These are phyloP conservation scores for Xylariaceae sp. DNA, from an alignment of 2,329 filamentous ascomycete genomes.

Conservation along the genomic window DNA sequence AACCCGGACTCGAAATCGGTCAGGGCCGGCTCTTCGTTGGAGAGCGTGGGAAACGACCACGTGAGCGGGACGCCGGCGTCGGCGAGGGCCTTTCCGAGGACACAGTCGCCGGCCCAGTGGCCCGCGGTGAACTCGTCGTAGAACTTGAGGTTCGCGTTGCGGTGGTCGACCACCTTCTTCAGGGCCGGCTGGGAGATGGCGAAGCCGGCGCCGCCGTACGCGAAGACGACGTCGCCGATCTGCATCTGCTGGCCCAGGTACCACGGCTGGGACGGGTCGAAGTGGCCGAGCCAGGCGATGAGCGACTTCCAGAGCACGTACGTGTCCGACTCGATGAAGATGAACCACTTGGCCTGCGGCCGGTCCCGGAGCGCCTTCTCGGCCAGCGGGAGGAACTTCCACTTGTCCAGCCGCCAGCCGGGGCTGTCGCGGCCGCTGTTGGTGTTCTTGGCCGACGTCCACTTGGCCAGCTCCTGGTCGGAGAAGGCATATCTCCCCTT, in stretches of 20 bases:
- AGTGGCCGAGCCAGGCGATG: conserved; percentile 45
- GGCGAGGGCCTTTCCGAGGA: conserved; percentile 41
- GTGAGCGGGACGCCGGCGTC: conserved; percentile 41
- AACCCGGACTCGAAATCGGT: conserved; percentile 40
- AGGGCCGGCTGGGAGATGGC: conserved; percentile 46
- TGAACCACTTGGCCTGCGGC: conserved; percentile 50
- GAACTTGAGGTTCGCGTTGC: conserved; percentile 34
- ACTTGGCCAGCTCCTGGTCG: conserved; percentile 25
- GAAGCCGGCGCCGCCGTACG: conserved; percentile 49
- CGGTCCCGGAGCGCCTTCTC: conserved; percentile 38
- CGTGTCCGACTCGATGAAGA: conserved; percentile 56
- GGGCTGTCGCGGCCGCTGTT: conserved; percentile 36
- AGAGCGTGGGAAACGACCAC: conserved; percentile 43
- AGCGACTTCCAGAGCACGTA: conserved; percentile 50
- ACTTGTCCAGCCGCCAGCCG: conserved; percentile 50
- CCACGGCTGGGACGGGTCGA: conserved; percentile 41
- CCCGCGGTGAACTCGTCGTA: conserved; percentile 40
- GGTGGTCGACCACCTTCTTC: conserved; percentile 37
- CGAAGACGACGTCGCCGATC: conserved; percentile 45
- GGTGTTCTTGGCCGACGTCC: conserved; percentile 27
- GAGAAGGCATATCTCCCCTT: conserved; percentile 38
- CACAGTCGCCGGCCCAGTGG: conserved; percentile 46
- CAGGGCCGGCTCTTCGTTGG: conserved; percentile 34
- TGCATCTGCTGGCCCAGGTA: conserved; percentile 51
- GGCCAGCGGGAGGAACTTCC: conserved; percentile 52